Percentiles rank a stretch among this genome's conserved stretches.
Conservation (phyloP, 169 alveolate species). For the Cyclospora cayetanensis region DNA sequence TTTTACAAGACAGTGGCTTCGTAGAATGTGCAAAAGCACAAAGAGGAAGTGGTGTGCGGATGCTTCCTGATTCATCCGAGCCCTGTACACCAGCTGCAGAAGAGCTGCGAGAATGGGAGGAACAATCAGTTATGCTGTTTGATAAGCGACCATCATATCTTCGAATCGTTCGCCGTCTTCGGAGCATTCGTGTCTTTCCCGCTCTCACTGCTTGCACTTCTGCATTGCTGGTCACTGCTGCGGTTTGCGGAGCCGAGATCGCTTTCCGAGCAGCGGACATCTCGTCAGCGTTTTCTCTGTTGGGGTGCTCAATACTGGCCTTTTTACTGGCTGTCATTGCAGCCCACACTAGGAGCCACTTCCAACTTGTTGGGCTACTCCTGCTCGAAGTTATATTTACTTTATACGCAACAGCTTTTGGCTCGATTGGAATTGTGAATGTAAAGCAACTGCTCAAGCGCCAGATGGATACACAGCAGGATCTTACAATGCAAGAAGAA, state of each 20-base stretch:
- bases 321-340: slow-evolving; percentile 2
- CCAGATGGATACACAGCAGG: neutral
- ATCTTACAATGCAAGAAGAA: slow-evolving; percentile 26
- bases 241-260: slow-evolving; percentile 16
- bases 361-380: slow-evolving; percentile 45
- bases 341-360: slow-evolving; percentile 29
- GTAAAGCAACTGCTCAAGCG: neutral
- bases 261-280: neutral
- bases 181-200: slow-evolving; percentile 21
- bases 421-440: slow-evolving; percentile 3
- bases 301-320: neutral
- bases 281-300: neutral
- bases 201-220: slow-evolving; percentile 9
- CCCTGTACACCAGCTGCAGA: too few relatives aligned
- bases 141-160: slow-evolving; percentile 23
- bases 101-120: too few relatives aligned
- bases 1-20: too few relatives aligned
- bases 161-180: slow-evolving; percentile 4
- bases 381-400: slow-evolving; percentile 17
- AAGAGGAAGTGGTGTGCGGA: too few relatives aligned
- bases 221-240: slow-evolving; percentile 24
- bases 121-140: neutral
- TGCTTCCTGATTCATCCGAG: too few relatives aligned
- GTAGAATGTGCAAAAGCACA: too few relatives aligned
- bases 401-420: slow-evolving; percentile 50